Evolutionary conservation across 2,329 filamentous ascomycete genomes (phyloP).

Genomic region (Botrytis byssoidea): DNA sequence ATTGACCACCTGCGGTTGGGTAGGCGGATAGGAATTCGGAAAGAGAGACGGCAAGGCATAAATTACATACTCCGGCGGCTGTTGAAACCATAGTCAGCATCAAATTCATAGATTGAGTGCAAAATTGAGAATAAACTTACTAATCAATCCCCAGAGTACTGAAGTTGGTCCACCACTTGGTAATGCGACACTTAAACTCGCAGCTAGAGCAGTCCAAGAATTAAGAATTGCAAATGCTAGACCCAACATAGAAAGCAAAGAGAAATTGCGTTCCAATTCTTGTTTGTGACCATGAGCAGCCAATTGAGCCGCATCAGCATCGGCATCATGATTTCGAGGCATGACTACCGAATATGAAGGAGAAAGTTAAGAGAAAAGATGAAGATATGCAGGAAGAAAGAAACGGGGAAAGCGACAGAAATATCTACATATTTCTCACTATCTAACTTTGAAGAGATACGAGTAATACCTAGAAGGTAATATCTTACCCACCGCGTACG

Average conservation of each 20-base stretch:
- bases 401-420: not conserved
- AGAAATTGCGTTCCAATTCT: constrained; percentile 56
- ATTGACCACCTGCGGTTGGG: constrained; percentile 56
- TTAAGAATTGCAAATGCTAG: constrained; percentile 59
- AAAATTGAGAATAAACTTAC: constrained; percentile 43
- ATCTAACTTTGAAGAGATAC: not conserved
- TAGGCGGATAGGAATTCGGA: constrained; percentile 57
- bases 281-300: constrained; percentile 49
- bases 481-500: constrained; percentile 10
- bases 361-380: not conserved
- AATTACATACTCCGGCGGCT: constrained; percentile 51
- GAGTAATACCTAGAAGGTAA: not conserved
- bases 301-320: constrained; percentile 43
- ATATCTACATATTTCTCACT: not conserved
- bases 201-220: constrained; percentile 56
- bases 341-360: not conserved
- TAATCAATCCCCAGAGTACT: constrained; percentile 69
- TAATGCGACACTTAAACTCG: constrained; percentile 49
- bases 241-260: constrained; percentile 56
- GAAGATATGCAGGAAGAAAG: not conserved
- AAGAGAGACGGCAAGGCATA: constrained; percentile 56
- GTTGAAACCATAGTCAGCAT: not conserved
- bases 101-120: not conserved
- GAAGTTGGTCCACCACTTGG: constrained; percentile 69
- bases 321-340: not conserved